Evolutionary conservation across 306 rosid species (phyloP), one percentile per base, ranked within the genome.

Genomic region (Luffa aegyptiaca): DNA sequence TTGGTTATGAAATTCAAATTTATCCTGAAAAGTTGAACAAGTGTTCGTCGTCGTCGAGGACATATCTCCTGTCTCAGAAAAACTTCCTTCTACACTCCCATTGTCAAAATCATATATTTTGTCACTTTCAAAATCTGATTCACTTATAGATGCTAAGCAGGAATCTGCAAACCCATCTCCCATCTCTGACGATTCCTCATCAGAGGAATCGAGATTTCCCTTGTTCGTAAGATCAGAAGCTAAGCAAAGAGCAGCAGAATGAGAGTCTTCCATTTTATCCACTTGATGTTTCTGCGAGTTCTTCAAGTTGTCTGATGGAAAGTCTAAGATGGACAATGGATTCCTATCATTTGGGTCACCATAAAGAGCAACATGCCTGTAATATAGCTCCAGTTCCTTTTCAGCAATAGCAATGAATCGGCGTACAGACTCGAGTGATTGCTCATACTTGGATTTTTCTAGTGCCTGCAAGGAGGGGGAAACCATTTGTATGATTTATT

Each of bases 371-470:
- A 90, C 51, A 75, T 95, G 98, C 79, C 96, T 84, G 84, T 88
- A 78, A 79, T 91, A 93, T n/a, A 93, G 90, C 86, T 93, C 97
- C 76, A 95, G 65, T 80, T 95, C 99, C 88, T 91, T 93, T 88
- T 95, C 97, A 0, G 91, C 89, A 41, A 91, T 85, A 17, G 91
- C 90, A 49, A 95, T 92, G 86, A 95, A 95, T 76, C 90, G 92
- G 53, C 85, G 86, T 10, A 92, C 97, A 5, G 96, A 88, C 79
- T 95, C 97, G 0, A 95, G 97, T 16, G 97, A 91, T 77, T 91
- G 97, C 89, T 92, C 97, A 58, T 92, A 93, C 88, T 90, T 95
- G 10, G 97, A 89, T 84, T 91, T 95, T 84, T 95, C 99, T 31
- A 92, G 89, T 75, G 99, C 99, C 99, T 95, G 90, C 11, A 51